Conservation (phyloP, 345 rosid genomes). For the Citrus cavaleriei region DNA sequence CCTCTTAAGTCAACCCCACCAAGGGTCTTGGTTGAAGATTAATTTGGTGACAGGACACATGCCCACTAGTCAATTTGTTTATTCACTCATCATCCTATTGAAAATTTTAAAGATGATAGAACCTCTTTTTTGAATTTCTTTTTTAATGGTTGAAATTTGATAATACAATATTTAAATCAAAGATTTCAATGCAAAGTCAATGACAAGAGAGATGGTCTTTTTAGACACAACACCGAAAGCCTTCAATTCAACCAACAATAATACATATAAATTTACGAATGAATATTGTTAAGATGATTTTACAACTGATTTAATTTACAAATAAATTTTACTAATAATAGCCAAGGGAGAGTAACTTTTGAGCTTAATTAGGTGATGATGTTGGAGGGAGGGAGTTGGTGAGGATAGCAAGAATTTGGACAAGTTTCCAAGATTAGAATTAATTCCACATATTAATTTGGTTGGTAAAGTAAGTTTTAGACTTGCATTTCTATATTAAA, state of each 20-base stretch:
- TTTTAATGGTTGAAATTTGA: conserved; percentile 14
- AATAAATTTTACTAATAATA: neutral
- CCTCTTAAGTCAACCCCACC: conserved; percentile 45
- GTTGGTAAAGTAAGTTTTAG: conserved; percentile 2
- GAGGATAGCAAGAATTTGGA: conserved; percentile 1
- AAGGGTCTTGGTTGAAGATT: conserved; percentile 8
- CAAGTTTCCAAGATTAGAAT: conserved; percentile 1
- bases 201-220: conserved; percentile 1
- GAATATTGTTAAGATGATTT: neutral
- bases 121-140: neutral
- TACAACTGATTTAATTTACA: neutral
- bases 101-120: neutral
- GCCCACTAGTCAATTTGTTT: conserved; percentile 35
- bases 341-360: neutral
- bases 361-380: neutral
- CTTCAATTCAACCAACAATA: neutral
- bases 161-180: conserved; percentile 3
- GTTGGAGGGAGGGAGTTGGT: conserved; percentile 10
- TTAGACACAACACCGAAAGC: neutral
- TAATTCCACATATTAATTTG: neutral
- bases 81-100: conserved; percentile 14
- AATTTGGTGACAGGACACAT: conserved; percentile 30
- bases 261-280: neutral
- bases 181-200: conserved; percentile 23
- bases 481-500: neutral